Percentiles rank a stretch among this genome's conserved stretches.
phyloP scores from a whole-genome alignment of 352 stramenopile genomes.

The Globisporangium cederbergense region DNA sequence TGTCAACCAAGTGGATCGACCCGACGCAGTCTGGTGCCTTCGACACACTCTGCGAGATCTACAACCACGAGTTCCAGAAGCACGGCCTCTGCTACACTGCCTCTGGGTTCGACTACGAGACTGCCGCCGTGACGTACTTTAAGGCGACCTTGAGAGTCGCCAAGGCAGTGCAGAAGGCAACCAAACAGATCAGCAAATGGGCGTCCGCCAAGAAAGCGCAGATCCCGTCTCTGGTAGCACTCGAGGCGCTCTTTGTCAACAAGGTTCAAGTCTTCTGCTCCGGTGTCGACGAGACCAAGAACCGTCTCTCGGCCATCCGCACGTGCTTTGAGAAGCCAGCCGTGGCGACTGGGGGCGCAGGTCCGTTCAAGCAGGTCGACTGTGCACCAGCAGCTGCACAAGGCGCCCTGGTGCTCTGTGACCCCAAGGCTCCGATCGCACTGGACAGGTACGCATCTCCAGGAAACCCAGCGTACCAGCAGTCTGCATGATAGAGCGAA shows the following conservation, averaged over 20 bases:
- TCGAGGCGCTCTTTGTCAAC: constrained; percentile 52
- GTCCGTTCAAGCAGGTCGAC: constrained; percentile 1
- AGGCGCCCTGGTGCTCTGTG: neutral
- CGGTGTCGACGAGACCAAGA: constrained; percentile 39
- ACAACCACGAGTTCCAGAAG: constrained; percentile 90
- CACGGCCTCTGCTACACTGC: constrained; percentile 81
- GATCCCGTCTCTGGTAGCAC: constrained; percentile 25
- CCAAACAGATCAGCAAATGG: constrained; percentile 53
- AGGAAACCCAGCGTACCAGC: neutral
- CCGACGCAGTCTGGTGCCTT: constrained; percentile 46
- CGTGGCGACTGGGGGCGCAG: neutral
- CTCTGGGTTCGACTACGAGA: constrained; percentile 44
- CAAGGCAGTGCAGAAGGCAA: constrained; percentile 28
- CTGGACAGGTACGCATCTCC: neutral
- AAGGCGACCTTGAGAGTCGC: constrained; percentile 48
- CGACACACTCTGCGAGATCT: constrained; percentile 72
- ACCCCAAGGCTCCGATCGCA: neutral
- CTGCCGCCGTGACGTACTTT: constrained; percentile 62
- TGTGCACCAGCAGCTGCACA: neutral
- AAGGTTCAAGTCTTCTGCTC: constrained; percentile 70
- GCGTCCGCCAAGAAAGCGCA: constrained; percentile 21
- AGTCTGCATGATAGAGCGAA: neutral
- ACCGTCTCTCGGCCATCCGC: constrained; percentile 59
- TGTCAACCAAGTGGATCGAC: constrained; percentile 66
- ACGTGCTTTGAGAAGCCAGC: constrained; percentile 57